Percentiles rank a stretch among this genome's conserved stretches.
Conservation (phyloP, 352 stramenopile genomes). For the Bremia lactucae region DNA sequence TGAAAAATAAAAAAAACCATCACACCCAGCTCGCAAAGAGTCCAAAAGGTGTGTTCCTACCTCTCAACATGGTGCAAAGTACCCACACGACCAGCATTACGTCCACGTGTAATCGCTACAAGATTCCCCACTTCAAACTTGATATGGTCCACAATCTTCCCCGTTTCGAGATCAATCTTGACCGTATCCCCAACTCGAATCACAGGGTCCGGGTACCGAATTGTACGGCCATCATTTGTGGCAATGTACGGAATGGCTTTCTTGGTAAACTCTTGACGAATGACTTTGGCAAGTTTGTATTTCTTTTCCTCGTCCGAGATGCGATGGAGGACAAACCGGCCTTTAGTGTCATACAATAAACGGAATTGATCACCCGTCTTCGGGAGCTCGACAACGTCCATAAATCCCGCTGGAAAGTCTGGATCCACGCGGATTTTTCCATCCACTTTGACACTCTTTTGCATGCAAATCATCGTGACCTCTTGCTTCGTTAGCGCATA, state of each 20-base stretch:
- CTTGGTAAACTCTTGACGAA: constrained; percentile 88
- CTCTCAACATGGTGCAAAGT: constrained; percentile 95
- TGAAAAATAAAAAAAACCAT: constrained; percentile 27
- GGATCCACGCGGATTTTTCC: constrained; percentile 94
- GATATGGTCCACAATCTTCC: constrained; percentile 95
- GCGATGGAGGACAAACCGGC: constrained; percentile 96
- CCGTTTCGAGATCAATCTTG: constrained; percentile 97
- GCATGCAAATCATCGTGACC: constrained; percentile 98
- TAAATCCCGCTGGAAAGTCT: constrained; percentile 98
- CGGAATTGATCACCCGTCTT: constrained; percentile 96
- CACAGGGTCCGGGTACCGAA: constrained; percentile 97
- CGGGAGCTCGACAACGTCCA: constrained; percentile 97
- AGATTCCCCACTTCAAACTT: constrained; percentile 98
- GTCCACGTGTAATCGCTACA: constrained; percentile 95
- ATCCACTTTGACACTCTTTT: constrained; percentile 98
- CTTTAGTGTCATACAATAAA: constrained; percentile 98
- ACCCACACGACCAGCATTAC: constrained; percentile 96
- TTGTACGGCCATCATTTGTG: constrained; percentile 97
- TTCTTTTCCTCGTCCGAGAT: constrained; percentile 94
- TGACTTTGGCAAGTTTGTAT: constrained; percentile 99
- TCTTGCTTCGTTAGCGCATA: constrained; percentile 98
- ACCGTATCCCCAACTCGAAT: constrained; percentile 99
- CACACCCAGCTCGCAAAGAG: constrained; percentile 86
- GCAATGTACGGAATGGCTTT: constrained; percentile 97
- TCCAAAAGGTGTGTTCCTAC: constrained; percentile 86